These are phyloP conservation scores for Metschnikowia matae DNA, from an alignment of 805 yeast genomes.

Conservation along the genomic window DNA sequence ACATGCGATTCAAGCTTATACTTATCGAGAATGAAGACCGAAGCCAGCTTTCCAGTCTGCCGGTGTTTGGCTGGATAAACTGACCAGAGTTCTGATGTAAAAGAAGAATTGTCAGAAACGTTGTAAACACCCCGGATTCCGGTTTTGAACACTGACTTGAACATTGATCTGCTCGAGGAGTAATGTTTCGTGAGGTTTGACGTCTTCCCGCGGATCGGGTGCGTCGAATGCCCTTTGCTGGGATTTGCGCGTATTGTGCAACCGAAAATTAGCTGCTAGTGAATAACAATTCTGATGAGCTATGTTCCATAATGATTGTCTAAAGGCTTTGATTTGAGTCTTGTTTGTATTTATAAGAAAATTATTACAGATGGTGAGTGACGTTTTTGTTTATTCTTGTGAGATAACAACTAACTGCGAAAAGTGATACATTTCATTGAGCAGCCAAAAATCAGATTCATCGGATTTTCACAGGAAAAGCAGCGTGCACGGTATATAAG, in stretches of 20 bases:
- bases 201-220: neutral
- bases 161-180: conserved; percentile 31
- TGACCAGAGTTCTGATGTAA: conserved; percentile 77
- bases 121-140: conserved; percentile 68
- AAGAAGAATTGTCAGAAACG: conserved; percentile 66
- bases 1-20: conserved; percentile 61
- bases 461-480: neutral
- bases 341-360: neutral
- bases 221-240: neutral
- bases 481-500: neutral
- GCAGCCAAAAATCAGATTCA: neutral
- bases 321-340: neutral
- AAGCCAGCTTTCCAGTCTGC: conserved; percentile 55
- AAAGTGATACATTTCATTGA: neutral
- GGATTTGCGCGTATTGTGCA: neutral
- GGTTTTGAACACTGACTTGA: conserved; percentile 48
- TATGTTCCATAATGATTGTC: neutral
- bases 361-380: neutral
- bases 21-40: conserved; percentile 86
- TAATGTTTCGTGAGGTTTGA: neutral
- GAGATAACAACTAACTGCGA: no score
- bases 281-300: neutral
- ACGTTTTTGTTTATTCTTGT: no score
- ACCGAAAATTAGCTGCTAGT: neutral
- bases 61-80: conserved; percentile 80